Conservation (phyloP, 768 basidiomycete genomes). For the Xerocomus brunneocitrinus region DNA sequence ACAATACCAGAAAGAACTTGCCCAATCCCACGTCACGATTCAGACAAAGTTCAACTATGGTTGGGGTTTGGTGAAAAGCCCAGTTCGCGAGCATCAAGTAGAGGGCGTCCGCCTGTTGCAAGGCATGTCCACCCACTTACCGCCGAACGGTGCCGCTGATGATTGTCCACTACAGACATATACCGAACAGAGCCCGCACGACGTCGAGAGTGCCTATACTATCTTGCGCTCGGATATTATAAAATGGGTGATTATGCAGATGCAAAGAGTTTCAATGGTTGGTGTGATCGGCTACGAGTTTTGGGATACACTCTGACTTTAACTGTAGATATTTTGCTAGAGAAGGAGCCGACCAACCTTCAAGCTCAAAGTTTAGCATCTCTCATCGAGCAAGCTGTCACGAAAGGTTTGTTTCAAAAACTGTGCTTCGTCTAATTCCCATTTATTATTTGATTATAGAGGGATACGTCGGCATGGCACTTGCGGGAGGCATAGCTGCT, state of each 20-base stretch:
- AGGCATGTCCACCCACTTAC: conserved; percentile 44
- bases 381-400: conserved; percentile 84
- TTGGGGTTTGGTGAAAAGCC: conserved; percentile 96
- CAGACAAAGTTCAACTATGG: conserved; percentile 98
- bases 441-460: conserved; percentile 44
- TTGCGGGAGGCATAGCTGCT: conserved; percentile 88
- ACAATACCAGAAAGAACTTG: conserved; percentile 87
- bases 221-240: conserved; percentile 92
- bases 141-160: conserved; percentile 2
- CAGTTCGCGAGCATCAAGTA: conserved; percentile 76
- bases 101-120: conserved; percentile 90
- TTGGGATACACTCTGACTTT: conserved; percentile 2
- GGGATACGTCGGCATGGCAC: conserved; percentile 98
- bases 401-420: conserved; percentile 54
- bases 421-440: not conserved
- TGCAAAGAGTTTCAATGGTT: conserved; percentile 89
- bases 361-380: conserved; percentile 82
- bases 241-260: conserved; percentile 96
- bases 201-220: conserved; percentile 93
- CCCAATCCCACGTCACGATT: conserved; percentile 78
- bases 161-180: conserved; percentile 55
- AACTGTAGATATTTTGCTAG: conserved; percentile 68
- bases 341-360: conserved; percentile 90
- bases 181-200: conserved; percentile 84
- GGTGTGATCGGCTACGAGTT: conserved; percentile 23